phyloP scores from a whole-genome alignment of 1,139 yeast genomes.

The Blastobotrys serpentis region DNA sequence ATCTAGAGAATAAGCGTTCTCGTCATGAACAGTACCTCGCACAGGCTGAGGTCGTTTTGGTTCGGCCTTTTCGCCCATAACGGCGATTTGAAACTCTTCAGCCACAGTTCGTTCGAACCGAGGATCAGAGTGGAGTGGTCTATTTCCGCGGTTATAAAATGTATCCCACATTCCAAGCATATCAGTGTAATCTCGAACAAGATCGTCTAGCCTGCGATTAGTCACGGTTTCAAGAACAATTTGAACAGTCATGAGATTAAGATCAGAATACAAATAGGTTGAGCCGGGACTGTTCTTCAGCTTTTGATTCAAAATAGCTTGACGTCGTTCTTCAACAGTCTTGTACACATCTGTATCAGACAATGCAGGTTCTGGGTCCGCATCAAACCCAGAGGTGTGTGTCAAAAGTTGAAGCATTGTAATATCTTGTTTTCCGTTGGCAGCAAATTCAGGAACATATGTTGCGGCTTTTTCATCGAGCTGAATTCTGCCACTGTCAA shows the following conservation, averaged over 20 bases:
- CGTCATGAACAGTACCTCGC: conserved; percentile 26
- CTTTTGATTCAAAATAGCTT: conserved; percentile 15
- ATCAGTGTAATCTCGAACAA: conserved; percentile 16
- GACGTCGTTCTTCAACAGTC: conserved; percentile 15
- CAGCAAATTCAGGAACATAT: conserved; percentile 19
- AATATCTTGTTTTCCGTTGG: conserved; percentile 18
- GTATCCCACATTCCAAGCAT: conserved; percentile 23
- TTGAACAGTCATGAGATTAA: conserved; percentile 21
- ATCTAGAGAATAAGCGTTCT: conserved; percentile 21
- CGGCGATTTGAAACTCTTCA: conserved; percentile 21
- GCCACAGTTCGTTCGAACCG: conserved; percentile 20
- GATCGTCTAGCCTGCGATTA: conserved; percentile 16
- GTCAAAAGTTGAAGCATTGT: conserved; percentile 22
- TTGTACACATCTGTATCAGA: conserved; percentile 10
- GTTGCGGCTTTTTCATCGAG: conserved; percentile 17
- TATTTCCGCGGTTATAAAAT: conserved; percentile 14
- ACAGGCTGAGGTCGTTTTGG: conserved; percentile 24
- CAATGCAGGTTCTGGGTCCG: conserved; percentile 22
- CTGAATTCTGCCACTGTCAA: conserved; percentile 16
- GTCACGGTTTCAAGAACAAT: conserved; percentile 20
- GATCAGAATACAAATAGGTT: conserved; percentile 20
- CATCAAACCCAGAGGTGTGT: conserved; percentile 25
- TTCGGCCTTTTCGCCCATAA: conserved; percentile 15
- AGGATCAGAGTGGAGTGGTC: background rate
- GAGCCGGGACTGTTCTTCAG: conserved; percentile 21